Percentiles rank a stretch among this genome's conserved stretches.
These are phyloP conservation scores for Moniliophthora roreri DNA, from an alignment of 1,284 basidiomycete genomes.

Conservation along the genomic window DNA sequence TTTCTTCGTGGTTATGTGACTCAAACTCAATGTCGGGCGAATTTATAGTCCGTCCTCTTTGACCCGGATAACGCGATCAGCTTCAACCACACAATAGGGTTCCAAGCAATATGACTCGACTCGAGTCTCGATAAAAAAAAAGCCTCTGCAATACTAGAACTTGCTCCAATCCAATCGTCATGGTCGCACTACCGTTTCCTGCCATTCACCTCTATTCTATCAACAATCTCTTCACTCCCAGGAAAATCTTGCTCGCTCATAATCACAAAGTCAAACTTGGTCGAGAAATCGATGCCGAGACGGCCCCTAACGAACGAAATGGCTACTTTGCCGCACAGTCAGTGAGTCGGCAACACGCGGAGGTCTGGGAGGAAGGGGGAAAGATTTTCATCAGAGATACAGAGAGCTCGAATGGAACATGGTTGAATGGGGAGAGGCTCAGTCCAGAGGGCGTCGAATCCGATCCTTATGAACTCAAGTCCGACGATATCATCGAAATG, in stretches of 20 bases:
- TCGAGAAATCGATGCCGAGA: constrained; percentile 97
- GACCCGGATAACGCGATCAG: no score
- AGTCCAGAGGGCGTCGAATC: constrained; percentile 91
- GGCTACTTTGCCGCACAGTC: constrained; percentile 99
- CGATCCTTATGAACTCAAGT: constrained; percentile 92
- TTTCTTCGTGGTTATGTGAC: no score
- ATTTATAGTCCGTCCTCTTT: no score
- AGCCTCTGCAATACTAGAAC: no score
- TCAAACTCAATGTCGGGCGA: no score
- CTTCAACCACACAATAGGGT: no score
- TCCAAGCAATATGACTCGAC: no score
- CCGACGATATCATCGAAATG: constrained; percentile 92
- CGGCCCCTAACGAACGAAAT: constrained; percentile 91
- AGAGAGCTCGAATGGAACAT: constrained; percentile 97
- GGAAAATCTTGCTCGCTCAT: constrained; percentile 86
- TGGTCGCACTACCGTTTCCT: constrained; percentile 50
- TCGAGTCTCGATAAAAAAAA: no score
- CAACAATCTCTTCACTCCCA: constrained; percentile 95
- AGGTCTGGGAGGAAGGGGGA: constrained; percentile 92
- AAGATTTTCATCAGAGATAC: constrained; percentile 99
- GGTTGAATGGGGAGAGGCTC: constrained; percentile 94
- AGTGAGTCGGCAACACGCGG: constrained; percentile 92
- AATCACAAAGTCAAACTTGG: constrained; percentile 90
- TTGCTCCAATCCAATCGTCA: no score
- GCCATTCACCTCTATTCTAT: constrained; percentile 92